Evolutionary conservation across 2,329 filamentous ascomycete genomes (phyloP).

Genomic region (Teratosphaeria viscida): DNA sequence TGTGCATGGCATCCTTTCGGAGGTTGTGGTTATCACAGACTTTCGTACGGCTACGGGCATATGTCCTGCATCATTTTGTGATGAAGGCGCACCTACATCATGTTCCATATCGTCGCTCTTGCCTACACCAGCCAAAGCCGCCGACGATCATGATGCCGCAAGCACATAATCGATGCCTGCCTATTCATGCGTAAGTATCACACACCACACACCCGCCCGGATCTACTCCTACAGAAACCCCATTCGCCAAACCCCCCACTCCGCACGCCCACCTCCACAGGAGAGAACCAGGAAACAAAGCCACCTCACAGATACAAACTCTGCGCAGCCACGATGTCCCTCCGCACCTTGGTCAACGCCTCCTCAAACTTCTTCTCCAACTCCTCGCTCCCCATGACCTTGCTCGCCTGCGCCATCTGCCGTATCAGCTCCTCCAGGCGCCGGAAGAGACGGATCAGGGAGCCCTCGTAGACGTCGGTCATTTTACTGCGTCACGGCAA

Average conservation of each 20-base stretch:
- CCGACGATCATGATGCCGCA: no score
- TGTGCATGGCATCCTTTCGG: not conserved
- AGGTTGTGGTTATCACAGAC: not conserved
- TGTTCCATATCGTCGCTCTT: no score
- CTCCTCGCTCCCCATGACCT: conserved; percentile 97
- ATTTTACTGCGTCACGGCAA: conserved; percentile 61
- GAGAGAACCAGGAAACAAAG: not conserved
- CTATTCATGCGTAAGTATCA: not conserved
- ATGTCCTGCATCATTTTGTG: not conserved
- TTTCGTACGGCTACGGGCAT: not conserved
- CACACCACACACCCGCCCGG: not conserved
- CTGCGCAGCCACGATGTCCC: conserved; percentile 91
- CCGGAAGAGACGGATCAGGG: conserved; percentile 88
- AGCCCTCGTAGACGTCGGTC: conserved; percentile 97
- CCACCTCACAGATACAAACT: conserved; percentile 66
- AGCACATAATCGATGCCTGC: no score
- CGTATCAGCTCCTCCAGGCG: conserved; percentile 86
- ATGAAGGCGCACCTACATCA: not conserved
- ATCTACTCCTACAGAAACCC: not conserved
- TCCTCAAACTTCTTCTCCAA: conserved; percentile 85
- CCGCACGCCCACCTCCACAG: not conserved
- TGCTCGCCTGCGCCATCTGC: conserved; percentile 90
- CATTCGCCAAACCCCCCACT: not conserved
- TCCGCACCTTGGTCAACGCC: conserved; percentile 71
- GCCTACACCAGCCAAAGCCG: no score